Percentiles rank a stretch among this genome's conserved stretches.
Conservation (phyloP, 2,329 filamentous ascomycete genomes). For the Rutstroemia sp. region DNA sequence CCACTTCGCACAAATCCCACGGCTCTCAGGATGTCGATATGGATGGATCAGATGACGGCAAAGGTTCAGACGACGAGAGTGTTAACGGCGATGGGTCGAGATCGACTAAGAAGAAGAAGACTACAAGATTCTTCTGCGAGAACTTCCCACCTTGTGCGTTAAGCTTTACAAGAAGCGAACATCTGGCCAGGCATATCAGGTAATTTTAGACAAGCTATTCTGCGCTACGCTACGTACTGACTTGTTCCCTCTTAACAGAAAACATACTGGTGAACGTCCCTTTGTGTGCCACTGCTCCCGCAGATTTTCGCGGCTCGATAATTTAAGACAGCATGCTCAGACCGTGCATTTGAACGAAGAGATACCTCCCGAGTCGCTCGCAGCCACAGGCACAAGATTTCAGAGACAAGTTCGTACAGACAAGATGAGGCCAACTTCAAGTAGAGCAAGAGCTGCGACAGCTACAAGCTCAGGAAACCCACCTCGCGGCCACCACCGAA, state of each 20-base stretch:
- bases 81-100: slow-evolving; percentile 57
- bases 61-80: slow-evolving; percentile 52
- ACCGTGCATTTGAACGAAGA: slow-evolving; percentile 97
- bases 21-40: slow-evolving; percentile 68
- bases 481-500: slow-evolving; percentile 71
- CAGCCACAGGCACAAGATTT: slow-evolving; percentile 85
- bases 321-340: slow-evolving; percentile 91
- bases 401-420: slow-evolving; percentile 89
- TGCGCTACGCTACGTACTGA: slow-evolving; percentile 11
- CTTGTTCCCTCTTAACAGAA: slow-evolving; percentile 43
- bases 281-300: slow-evolving; percentile 95
- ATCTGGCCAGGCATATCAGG: slow-evolving; percentile 90
- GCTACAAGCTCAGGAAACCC: slow-evolving; percentile 65
- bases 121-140: slow-evolving; percentile 91
- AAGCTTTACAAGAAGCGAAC: slow-evolving; percentile 93
- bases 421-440: slow-evolving; percentile 65
- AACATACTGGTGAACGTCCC: slow-evolving; percentile 94
- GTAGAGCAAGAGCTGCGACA: slow-evolving; percentile 70
- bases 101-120: slow-evolving; percentile 90
- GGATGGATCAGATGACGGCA: slow-evolving; percentile 54
- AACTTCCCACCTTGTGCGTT: slow-evolving; percentile 90
- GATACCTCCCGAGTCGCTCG: slow-evolving; percentile 87
- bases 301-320: slow-evolving; percentile 89
- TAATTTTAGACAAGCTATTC: slow-evolving; percentile 35
- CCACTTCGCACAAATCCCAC: slow-evolving; percentile 52